Evolutionary conservation across 2,329 filamentous ascomycete species (phyloP).

Genomic region (Plectosphaerella sp.): DNA sequence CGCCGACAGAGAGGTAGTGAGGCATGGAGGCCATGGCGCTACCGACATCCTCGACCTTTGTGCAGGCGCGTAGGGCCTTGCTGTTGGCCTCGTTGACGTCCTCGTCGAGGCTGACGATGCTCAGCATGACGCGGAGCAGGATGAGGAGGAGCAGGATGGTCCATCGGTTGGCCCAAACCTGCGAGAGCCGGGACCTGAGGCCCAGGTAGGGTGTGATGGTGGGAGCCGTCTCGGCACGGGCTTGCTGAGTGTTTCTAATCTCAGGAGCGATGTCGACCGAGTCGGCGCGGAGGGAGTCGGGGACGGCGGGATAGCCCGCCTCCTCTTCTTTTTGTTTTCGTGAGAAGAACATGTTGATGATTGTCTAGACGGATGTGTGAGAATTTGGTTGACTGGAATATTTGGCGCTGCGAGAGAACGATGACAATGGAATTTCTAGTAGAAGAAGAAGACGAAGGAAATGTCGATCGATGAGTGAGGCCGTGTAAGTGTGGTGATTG

Average conservation of each 20-base stretch:
- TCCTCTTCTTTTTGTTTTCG: conserved; percentile 23
- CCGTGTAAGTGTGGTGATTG: conserved; percentile 1
- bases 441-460: background rate
- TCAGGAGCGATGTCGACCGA: conserved; percentile 26
- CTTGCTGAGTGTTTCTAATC: conserved; percentile 22
- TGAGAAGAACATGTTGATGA: conserved; percentile 30
- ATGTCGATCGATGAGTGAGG: background rate
- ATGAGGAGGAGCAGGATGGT: conserved; percentile 85
- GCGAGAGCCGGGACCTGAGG: conserved; percentile 81
- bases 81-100: conserved; percentile 71
- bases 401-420: conserved; percentile 1
- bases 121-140: conserved; percentile 73
- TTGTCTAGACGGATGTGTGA: conserved; percentile 17
- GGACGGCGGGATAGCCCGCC: conserved; percentile 28
- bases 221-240: conserved; percentile 53
- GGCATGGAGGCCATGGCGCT: conserved; percentile 98
- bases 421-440: background rate
- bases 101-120: conserved; percentile 66
- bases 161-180: conserved; percentile 98
- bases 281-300: conserved; percentile 29
- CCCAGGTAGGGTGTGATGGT: conserved; percentile 88
- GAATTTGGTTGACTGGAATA: conserved; percentile 1
- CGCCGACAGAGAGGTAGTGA: conserved; percentile 82
- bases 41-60: conserved; percentile 85
- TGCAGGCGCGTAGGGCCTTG: conserved; percentile 85